Percentiles rank a stretch among this genome's conserved stretches.
These are phyloP conservation scores for Neonectria neomacrospora DNA, from an alignment of 2,329 filamentous ascomycete genomes.

Conservation along the genomic window DNA sequence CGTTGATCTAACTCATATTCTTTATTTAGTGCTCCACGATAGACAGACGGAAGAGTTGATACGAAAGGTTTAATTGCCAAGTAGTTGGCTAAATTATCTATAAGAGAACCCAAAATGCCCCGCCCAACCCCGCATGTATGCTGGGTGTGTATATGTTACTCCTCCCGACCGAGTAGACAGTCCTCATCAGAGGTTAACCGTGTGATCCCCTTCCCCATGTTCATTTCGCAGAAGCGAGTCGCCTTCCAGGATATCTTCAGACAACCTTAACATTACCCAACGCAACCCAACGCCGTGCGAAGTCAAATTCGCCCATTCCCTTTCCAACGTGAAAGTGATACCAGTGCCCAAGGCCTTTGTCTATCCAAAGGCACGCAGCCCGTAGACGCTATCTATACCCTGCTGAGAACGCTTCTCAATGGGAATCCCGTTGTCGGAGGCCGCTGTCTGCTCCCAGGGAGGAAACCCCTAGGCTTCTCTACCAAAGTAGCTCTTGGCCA, in stretches of 20 bases:
- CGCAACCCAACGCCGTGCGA: conserved; percentile 31
- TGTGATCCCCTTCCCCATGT: background rate
- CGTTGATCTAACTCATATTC: background rate
- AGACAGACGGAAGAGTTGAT: background rate
- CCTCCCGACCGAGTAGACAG: background rate
- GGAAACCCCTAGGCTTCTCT: background rate
- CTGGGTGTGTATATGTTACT: background rate
- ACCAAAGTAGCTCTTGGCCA: conserved; percentile 42
- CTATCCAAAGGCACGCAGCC: background rate
- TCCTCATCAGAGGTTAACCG: background rate
- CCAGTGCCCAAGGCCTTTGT: background rate
- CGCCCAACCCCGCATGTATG: background rate
- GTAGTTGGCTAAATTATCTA: background rate
- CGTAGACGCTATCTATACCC: background rate
- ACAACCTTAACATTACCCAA: conserved; percentile 1
- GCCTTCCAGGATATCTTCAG: background rate
- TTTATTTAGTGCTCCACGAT: background rate
- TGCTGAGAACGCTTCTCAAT: background rate
- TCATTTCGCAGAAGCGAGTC: background rate
- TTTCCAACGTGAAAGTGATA: background rate
- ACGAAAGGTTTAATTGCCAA: background rate
- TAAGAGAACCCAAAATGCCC: background rate
- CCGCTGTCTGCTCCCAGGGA: background rate
- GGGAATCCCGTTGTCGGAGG: background rate
- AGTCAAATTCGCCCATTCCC: conserved; percentile 4